phyloP scores from a whole-genome alignment of 2,329 filamentous ascomycete genomes.

The Colletotrichum neosansevieriae region DNA sequence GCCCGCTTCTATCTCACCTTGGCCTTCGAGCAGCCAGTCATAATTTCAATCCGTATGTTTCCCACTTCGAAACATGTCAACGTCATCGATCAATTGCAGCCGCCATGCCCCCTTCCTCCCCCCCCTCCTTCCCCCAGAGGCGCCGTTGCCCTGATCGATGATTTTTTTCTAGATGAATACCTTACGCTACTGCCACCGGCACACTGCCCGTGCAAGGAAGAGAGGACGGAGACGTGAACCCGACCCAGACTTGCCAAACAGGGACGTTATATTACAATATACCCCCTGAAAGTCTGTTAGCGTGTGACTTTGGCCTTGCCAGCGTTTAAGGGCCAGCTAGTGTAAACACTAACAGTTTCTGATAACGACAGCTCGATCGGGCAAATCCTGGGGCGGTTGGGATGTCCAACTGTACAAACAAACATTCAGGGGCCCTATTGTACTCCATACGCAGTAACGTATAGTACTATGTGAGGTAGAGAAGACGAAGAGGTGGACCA shows the following conservation, averaged over 20 bases:
- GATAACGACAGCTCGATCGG: too few species aligned
- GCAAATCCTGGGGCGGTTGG: too few species aligned
- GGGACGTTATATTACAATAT: background rate
- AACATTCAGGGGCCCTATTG: too few species aligned
- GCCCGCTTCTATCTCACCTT: too few species aligned
- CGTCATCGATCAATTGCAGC: slow-evolving; percentile 35
- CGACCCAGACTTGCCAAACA: slow-evolving; percentile 23
- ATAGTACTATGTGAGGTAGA: background rate
- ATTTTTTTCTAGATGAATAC: background rate
- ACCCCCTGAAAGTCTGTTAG: too few species aligned
- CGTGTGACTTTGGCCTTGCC: too few species aligned
- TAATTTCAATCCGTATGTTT: slow-evolving; percentile 28
- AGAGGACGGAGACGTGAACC: slow-evolving; percentile 10
- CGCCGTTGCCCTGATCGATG: background rate
- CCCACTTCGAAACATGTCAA: slow-evolving; percentile 36
- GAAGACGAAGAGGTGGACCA: background rate
- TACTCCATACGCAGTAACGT: too few species aligned
- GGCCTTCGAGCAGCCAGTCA: slow-evolving; percentile 7
- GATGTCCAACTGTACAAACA: too few species aligned
- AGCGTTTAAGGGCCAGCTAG: too few species aligned
- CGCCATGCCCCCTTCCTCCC: background rate
- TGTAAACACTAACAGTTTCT: too few species aligned
- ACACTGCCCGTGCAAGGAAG: slow-evolving; percentile 16
- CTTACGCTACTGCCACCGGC: slow-evolving; percentile 3
- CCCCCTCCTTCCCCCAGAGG: background rate